Conservation (phyloP, 83 land plant genomes). For the Picea abies region DNA sequence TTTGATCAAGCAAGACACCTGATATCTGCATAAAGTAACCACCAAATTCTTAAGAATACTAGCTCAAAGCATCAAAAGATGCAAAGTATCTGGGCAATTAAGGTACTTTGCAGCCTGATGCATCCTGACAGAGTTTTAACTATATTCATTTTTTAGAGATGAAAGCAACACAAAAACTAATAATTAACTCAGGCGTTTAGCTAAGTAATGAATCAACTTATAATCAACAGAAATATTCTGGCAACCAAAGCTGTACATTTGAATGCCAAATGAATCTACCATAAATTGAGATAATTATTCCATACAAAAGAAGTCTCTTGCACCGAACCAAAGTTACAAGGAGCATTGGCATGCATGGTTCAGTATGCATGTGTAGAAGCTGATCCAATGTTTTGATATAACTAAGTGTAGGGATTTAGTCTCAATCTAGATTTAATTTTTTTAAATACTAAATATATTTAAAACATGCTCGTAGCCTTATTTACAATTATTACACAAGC, state of each 20-base stretch:
- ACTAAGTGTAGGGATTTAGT: neutral
- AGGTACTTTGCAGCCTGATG: neutral
- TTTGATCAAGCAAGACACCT: conserved; percentile 79
- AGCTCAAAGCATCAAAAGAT: neutral
- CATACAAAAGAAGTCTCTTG: neutral
- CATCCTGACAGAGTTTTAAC: too few relatives aligned
- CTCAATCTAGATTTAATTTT: neutral
- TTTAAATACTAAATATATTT: neutral
- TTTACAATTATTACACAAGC: neutral
- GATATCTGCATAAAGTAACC: conserved; percentile 55
- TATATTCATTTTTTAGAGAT: neutral
- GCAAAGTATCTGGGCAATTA: neutral
- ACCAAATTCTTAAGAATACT: neutral
- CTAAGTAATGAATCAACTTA: neutral
- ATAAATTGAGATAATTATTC: neutral
- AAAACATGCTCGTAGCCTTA: neutral
- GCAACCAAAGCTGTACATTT: neutral
- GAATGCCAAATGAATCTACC: neutral
- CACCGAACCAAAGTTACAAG: neutral
- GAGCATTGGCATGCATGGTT: neutral
- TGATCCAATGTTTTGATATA: neutral
- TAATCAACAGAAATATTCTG: neutral
- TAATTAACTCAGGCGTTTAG: neutral
- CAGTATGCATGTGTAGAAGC: neutral
- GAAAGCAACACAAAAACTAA: neutral